Base-by-base conservation (phyloP, 345 rosid species). In the Syzygium aromaticum region DNA sequence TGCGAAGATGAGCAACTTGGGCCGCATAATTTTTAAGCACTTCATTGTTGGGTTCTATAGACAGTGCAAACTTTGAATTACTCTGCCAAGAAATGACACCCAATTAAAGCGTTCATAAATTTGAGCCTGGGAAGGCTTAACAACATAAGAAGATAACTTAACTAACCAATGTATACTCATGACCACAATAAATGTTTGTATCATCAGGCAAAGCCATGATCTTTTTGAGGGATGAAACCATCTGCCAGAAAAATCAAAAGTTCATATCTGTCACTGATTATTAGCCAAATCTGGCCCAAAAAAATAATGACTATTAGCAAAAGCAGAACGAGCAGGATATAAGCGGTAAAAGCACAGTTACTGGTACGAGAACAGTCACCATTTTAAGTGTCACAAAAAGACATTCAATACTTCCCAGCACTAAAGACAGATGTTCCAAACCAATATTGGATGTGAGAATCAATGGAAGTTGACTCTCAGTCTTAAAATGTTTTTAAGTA, bases 121-220 rank as follows among this genome's bases (percentile, higher is more conserved):
- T 90, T 77, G 49, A 85, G 73, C 83, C 84, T 82, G 86, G 59
- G 12, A 84, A 85, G 54, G 77, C 61, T 83, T 9, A 52, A 59
- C 28, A 80, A 52, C 61, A 64, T 28, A 49, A 64, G 54, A 53
- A 53, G 85, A 10, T 11, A 52, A 67, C 57, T 84, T 8, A 87
- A 91, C 98, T 87, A 86, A 98, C 99, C 96, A 96, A 92, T 54
- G 99, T 98, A 88, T 98, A 95, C 89, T 98, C 99, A 43, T 97
- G 98, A 56, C 99, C 96, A 27, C 98, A 98, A 87, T 95, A 98
- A 89, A 98, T 88, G 87, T 88, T 90, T 83, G 99, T 98, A 86
- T 96, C 95, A 83, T 95, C 99, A 15, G 99, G 99, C 93, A 98
- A 91, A 63, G 98, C 86, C 82, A 87, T 87, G 43, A 98, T 96